phyloP scores from a whole-genome alignment of 129 eudicot species.

The Helianthus tuberosus region DNA sequence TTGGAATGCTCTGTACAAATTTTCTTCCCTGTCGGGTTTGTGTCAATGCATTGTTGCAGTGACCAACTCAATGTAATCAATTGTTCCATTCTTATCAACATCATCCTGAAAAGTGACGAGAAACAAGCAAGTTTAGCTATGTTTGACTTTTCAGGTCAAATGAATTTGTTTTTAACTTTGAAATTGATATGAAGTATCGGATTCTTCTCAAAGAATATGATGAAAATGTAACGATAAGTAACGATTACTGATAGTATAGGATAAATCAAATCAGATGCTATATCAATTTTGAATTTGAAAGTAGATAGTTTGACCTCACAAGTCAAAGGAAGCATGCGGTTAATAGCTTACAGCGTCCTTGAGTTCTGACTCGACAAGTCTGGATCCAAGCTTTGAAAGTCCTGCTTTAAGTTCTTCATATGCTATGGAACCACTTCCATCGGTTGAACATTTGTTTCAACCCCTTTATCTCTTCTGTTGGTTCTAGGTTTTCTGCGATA shows the following conservation, averaged over 20 bases:
- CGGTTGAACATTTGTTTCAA: slow-evolving; percentile 78
- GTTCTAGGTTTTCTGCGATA: slow-evolving; percentile 52
- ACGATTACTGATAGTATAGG: neutral
- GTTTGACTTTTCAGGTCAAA: slow-evolving; percentile 20
- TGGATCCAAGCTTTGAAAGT: slow-evolving; percentile 77
- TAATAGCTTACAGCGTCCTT: slow-evolving; percentile 87
- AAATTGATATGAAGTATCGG: neutral
- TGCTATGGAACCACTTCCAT: slow-evolving; percentile 80
- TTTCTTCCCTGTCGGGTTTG: slow-evolving; percentile 49
- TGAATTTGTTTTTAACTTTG: neutral
- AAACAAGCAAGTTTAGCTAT: neutral
- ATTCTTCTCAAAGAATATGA: neutral
- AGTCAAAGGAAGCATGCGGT: neutral
- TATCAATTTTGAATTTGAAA: neutral
- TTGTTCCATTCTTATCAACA: slow-evolving; percentile 67
- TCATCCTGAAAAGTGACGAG: slow-evolving; percentile 50
- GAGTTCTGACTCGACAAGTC: slow-evolving; percentile 60
- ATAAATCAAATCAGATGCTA: neutral
- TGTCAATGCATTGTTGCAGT: slow-evolving; percentile 71
- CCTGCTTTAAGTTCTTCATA: slow-evolving; percentile 74
- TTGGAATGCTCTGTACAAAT: slow-evolving; percentile 64
- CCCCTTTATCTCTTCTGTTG: slow-evolving; percentile 82
- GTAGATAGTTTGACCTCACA: slow-evolving; percentile 2
- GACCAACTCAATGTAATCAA: slow-evolving; percentile 70
- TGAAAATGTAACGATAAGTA: neutral